Evolutionary conservation across 768 basidiomycete genomes (phyloP).

Genomic region (Ramaria sp.): DNA sequence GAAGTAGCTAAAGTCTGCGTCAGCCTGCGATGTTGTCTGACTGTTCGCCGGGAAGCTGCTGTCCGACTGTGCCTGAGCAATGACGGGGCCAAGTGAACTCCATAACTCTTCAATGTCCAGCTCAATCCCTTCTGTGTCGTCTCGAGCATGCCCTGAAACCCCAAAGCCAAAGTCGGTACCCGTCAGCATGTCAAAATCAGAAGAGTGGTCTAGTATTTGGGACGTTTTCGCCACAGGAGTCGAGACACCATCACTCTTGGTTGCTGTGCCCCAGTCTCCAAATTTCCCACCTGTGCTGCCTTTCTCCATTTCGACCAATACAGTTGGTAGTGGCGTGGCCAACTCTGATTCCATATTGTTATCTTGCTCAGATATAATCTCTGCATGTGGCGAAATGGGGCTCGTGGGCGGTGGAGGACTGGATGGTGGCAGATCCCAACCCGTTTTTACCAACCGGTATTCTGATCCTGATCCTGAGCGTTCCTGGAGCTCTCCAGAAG

Average conservation of each 20-base stretch:
- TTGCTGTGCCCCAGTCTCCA: not conserved
- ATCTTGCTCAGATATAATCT: not conserved
- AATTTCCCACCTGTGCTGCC: not conserved
- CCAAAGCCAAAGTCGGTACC: not conserved
- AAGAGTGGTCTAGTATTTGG: not conserved
- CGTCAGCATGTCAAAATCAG: not conserved
- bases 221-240: not conserved
- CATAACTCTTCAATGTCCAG: slow-evolving; percentile 8
- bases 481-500: not conserved
- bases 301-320: not conserved
- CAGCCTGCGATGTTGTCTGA: not conserved
- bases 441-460: not conserved
- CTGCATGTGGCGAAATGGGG: not conserved
- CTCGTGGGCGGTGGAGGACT: slow-evolving; percentile 9
- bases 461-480: not conserved
- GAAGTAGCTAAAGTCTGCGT: not conserved
- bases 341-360: not conserved
- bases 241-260: not conserved
- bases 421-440: slow-evolving; percentile 10
- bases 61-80: slow-evolving; percentile 6
- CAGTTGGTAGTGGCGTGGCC: not conserved
- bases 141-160: not conserved
- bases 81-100: slow-evolving; percentile 5
- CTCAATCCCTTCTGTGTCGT: not conserved
- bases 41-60: not conserved